Base-by-base conservation (phyloP, 352 stramenopile genomes). In the Elongisporangium undulatum region DNA sequence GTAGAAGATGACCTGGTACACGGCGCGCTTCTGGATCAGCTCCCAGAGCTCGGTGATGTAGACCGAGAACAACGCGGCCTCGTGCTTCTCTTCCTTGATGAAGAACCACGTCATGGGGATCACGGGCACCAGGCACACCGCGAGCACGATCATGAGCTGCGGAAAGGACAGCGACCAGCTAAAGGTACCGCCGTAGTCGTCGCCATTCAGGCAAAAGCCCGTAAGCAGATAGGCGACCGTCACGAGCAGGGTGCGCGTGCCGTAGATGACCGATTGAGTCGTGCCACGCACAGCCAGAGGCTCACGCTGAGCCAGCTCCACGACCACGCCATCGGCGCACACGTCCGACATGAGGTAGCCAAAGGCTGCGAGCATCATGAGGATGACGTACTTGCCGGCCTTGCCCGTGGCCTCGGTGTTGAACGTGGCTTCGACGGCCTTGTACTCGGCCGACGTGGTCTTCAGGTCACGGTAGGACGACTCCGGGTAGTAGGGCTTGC, bases 241-340 rank as follows among this genome's bases (percentile, higher is more conserved):
- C 5, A 77, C 61, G 41, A 85, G 72, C 0, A 84, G 54, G 3
- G 72, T 84, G 10, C 74, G 75, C 2, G 77, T 57, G 15, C 61
- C 66, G 62, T 88, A 88, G 54, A 88, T 80, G 17, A 55, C 64
- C 16, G 78, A 81, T 51, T 88, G 77, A 0, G 74, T 85, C 52
- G 75, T 79, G 49, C 73, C 77, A 45, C 77, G 75, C 45, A 78
- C 75, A 3, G 69, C 74, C n/a, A 74, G 20, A 2, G 73, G 73
- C 49, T 87, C 77, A n/a, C 78, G 73, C 51, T 88, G 78, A 2
- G 78, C 78, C 3, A 85, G 63, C 29, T 88, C 74, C 20, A 85
- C 75, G 12, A 85, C 72, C 16, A 84, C 67, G 65, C 61, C 78
- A 50, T 85, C 75, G 2, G 75, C 68, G 17, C 68, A 75, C 38